These are phyloP conservation scores for Exserohilum rostratum DNA, from an alignment of 2,329 filamentous ascomycete species.

Conservation along the genomic window DNA sequence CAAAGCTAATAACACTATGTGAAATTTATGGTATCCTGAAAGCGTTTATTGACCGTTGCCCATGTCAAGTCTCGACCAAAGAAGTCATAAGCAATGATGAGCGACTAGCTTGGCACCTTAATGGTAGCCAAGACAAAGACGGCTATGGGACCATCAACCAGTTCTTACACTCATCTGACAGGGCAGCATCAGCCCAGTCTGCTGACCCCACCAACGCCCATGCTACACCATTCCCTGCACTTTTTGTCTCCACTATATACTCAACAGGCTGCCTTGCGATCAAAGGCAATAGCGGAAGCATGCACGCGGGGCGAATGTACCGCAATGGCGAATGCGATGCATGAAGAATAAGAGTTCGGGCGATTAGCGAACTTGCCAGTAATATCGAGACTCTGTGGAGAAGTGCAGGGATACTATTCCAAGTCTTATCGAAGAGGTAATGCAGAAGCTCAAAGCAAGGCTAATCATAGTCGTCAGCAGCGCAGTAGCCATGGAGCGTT, in stretches of 20 bases:
- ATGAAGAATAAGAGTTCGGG: not conserved
- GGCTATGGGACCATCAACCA: not conserved
- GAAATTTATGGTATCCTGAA: too few relatives aligned
- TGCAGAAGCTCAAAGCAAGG: not conserved
- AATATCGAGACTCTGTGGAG: not conserved
- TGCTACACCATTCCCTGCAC: too few relatives aligned
- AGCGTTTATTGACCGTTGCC: too few relatives aligned
- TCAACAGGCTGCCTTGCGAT: too few relatives aligned
- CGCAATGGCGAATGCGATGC: not conserved
- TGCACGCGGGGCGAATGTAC: too few relatives aligned
- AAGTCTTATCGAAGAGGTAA: not conserved
- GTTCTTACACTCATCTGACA: too few relatives aligned
- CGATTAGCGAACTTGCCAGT: not conserved
- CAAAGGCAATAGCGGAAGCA: too few relatives aligned
- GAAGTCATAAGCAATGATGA: not conserved
- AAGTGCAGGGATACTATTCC: not conserved
- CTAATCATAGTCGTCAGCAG: not conserved
- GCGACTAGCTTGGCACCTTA: not conserved
- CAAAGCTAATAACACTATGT: not conserved
- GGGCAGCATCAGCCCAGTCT: too few relatives aligned
- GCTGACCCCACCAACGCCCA: too few relatives aligned
- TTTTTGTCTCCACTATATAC: too few relatives aligned
- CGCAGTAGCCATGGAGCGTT: not conserved
- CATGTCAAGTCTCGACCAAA: too few relatives aligned
- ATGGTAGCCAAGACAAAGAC: not conserved